Conservation (phyloP, 148 eudicot species). For the Agrostemma githago region DNA sequence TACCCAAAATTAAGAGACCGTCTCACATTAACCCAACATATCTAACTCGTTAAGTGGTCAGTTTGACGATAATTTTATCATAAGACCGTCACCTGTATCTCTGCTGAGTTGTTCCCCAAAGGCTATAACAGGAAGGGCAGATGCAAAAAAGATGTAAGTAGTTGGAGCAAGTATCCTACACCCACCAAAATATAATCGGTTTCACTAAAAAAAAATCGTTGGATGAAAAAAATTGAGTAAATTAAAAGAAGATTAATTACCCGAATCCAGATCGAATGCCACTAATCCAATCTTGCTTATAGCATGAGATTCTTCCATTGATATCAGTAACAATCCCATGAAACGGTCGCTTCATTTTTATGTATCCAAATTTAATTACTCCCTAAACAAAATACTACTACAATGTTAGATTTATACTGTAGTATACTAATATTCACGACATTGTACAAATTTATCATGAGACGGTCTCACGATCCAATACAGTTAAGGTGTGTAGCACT, state of each 20-base stretch:
- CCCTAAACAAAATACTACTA: constrained; percentile 1
- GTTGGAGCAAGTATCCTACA: constrained; percentile 60
- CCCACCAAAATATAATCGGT: neutral
- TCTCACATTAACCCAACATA: too few relatives aligned
- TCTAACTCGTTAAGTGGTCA: neutral
- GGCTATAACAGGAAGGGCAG: constrained; percentile 66
- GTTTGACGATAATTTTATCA: neutral
- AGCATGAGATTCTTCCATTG: constrained; percentile 47
- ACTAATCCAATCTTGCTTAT: constrained; percentile 57
- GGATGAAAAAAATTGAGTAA: neutral
- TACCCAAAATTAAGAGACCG: neutral
- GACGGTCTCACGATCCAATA: too few relatives aligned
- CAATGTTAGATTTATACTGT: too few relatives aligned
- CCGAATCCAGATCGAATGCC: constrained; percentile 51
- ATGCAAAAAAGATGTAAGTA: constrained; percentile 58
- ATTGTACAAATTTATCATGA: neutral
- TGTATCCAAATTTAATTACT: constrained; percentile 7
- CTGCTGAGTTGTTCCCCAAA: constrained; percentile 58
- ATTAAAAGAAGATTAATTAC: constrained; percentile 23
- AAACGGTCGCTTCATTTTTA: constrained; percentile 31
- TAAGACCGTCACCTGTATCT: constrained; percentile 40
- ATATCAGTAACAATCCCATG: constrained; percentile 48
- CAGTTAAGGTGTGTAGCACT: too few relatives aligned
- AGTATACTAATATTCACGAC: neutral
- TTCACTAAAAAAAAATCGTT: neutral